Base-by-base conservation (phyloP, 73 alveolate species). In the Paramecium pentaurelia region DNA sequence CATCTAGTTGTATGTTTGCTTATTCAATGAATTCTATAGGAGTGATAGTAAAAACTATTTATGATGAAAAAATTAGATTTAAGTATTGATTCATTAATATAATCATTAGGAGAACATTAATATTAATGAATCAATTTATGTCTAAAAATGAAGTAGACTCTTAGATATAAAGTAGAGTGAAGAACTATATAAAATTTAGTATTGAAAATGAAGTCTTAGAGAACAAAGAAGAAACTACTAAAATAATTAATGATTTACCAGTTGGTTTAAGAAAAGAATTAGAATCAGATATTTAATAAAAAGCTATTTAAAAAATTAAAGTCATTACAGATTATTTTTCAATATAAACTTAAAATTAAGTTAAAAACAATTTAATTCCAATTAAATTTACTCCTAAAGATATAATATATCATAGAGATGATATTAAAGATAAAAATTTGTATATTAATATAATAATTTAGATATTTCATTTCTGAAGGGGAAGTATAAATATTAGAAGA, bases 11-110 rank as follows among this genome's bases (percentile, higher is more conserved):
- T 38, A 80, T 87, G 25, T 87, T 64, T 87, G 93, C 93, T 40
- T 87, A 60, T 36, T 64, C 93, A 20, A 42, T 87, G 49, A 87
- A 87, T 32, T 87, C 88, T 6, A 87, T 87, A 7, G 93, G 93
- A 11, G 77, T 64, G 8, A 87, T 64, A 34, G 75, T 87, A 1
- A 32, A 59, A 20, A 68, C 37, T 27, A 60, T 87, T 0, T 58
- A 87, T 87, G 86, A 87, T 34, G 71, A 42, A 38, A 36, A 75
- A 28, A 42, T 16, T 1, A 75, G 12, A 16, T 75, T 75, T 22
- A 75, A 75, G 88, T 64, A 64, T 32, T 28, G 3, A 32, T 10
- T 6, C 12, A 64, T 25, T 64, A 1, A 14, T 9, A 14, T 8
- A 34, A 5, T 34, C 14, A 4, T 1, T 32, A 64, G 84, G 28